Evolutionary conservation across 2,329 filamentous ascomycete genomes (phyloP), one percentile per base, ranked within the genome.

Genomic region (Emergomyces africanus): DNA sequence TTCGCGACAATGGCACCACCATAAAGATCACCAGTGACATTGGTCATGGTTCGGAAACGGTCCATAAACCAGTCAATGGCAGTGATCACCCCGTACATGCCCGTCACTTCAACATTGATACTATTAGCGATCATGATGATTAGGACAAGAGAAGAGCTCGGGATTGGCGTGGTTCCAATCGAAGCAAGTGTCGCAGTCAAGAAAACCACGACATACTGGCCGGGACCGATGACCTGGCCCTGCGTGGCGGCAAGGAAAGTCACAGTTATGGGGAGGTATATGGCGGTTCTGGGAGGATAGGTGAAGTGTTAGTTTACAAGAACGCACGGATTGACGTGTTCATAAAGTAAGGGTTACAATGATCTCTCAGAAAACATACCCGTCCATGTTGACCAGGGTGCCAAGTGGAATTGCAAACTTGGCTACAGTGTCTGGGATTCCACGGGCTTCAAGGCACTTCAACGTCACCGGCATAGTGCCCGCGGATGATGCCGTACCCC

Each of bases 41-140:
- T 81, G 58, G 76, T 65, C 3, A 75, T 74, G 0, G 79, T 81
- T 15, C 79, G 72, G 73, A 81, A 81, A 33, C 79, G 76, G 67
- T 81, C 79, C n/a, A 81, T 70, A 66, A 81, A 76, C 79, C 78
- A 81, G 62, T 81, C 79, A 50, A 81, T 80, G 28, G 78, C 78
- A 2, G 80, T 74, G 15, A 81, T 77, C 46, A 81, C 77, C 25
- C 75, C 78, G 62, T 77, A 80, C 77, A 80, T 79, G 20, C 71
- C 74, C 18, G 50, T 79, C 39, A 79, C 66, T 1, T 72, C 71
- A 0, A 81, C 72, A 15, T 74, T 71, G 57, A 80, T 71, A 8
- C 71, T 71, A 25, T 71, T 68, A 10, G 77, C 74, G 62, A 81
- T 81, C 77, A 81, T 80, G 63, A 80, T 70, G 2, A 76, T 75